Conservation (phyloP, 257 asterid genomes). For the Solanum etuberosum region DNA sequence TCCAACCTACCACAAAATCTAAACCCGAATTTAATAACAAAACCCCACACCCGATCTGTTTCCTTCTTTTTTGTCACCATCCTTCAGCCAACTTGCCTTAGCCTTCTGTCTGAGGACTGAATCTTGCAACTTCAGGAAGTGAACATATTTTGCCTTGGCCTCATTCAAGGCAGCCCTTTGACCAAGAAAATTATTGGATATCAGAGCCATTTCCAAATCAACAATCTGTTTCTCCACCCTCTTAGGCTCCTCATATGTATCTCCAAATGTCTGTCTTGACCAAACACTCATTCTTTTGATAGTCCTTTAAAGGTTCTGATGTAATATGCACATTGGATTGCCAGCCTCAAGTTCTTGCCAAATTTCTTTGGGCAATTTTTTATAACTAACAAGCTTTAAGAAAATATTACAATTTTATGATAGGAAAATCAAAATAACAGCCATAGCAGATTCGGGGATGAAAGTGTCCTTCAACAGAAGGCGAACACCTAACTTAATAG, state of each 20-base stretch:
- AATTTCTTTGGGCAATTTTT: neutral
- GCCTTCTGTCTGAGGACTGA: neutral
- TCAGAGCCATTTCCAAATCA: neutral
- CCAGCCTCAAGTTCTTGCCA: neutral
- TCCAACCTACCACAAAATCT: neutral
- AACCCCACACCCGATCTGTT: neutral
- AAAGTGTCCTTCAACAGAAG: neutral
- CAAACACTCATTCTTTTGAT: neutral
- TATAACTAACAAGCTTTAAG: neutral
- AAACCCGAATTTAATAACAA: neutral
- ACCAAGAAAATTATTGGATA: neutral
- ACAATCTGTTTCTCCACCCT: neutral
- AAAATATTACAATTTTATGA: neutral
- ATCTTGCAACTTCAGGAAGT: neutral
- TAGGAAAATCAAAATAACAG: neutral
- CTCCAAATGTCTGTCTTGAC: neutral
- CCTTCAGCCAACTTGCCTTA: neutral
- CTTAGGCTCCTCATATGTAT: neutral
- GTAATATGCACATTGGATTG: neutral
- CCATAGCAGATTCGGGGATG: neutral
- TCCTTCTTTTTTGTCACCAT: neutral
- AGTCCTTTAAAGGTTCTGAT: neutral
- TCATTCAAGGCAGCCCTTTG: neutral
- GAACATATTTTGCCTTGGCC: neutral
- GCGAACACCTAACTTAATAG: neutral